Conservation (phyloP, 306 rosid species). For the Astragalus membranaceus region DNA sequence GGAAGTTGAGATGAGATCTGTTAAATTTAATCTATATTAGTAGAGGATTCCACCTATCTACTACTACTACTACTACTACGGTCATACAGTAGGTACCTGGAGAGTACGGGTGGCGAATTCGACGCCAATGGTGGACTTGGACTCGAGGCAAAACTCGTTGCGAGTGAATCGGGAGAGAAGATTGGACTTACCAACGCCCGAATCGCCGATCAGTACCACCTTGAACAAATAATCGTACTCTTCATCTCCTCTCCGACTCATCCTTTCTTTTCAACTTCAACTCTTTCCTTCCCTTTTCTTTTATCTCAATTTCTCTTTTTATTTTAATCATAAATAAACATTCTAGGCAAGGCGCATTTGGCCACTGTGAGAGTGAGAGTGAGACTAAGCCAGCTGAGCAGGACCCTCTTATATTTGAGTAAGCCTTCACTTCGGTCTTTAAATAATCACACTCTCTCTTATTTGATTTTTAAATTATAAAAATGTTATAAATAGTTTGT, state of each 20-base stretch:
- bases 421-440: too few relatives aligned
- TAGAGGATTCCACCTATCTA: background rate
- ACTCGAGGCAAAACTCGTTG: constrained; percentile 89
- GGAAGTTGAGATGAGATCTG: background rate
- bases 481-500: too few relatives aligned
- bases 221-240: constrained; percentile 93
- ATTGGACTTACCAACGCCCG: constrained; percentile 93
- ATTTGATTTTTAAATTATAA: too few relatives aligned
- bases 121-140: constrained; percentile 94
- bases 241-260: constrained; percentile 77
- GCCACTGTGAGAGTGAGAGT: too few relatives aligned
- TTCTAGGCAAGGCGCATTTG: too few relatives aligned
- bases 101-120: constrained; percentile 95
- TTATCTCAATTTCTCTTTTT: background rate
- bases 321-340: too few relatives aligned
- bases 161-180: constrained; percentile 97
- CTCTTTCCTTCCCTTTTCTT: background rate
- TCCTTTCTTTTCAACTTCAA: background rate
- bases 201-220: constrained; percentile 90
- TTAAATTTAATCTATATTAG: too few relatives aligned
- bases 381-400: too few relatives aligned
- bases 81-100: constrained; percentile 32
- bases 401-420: too few relatives aligned
- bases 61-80: too few relatives aligned
- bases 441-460: too few relatives aligned